A percentile compares a stretch with the other conserved stretches of the same genome.
Evolutionary conservation across 768 basidiomycete genomes (phyloP).

Genomic region (Steccherinum ochraceum): DNA sequence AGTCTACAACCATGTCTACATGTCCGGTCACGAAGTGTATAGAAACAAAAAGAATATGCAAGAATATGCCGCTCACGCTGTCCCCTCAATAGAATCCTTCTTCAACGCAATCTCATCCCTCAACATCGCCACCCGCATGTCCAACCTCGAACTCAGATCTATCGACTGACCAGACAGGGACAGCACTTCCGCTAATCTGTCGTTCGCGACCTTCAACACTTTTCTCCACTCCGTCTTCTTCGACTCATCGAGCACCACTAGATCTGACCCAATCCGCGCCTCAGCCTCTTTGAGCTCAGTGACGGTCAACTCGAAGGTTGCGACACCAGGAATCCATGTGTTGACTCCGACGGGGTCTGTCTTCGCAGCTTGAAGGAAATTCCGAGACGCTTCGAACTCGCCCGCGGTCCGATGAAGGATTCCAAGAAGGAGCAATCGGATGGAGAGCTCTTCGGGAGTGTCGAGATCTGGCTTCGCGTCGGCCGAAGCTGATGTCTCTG

Average conservation of each 20-base stretch:
- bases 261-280: slow-evolving; percentile 13
- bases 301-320: slow-evolving; percentile 66
- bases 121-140: slow-evolving; percentile 63
- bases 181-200: slow-evolving; percentile 47
- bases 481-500: slow-evolving; percentile 4
- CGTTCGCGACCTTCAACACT: slow-evolving; percentile 41
- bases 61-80: not conserved
- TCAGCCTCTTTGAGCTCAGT: slow-evolving; percentile 59
- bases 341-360: slow-evolving; percentile 49
- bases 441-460: slow-evolving; percentile 62
- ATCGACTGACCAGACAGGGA: slow-evolving; percentile 41
- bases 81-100: not conserved
- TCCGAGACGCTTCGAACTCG: slow-evolving; percentile 36
- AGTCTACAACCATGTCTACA: too few relatives aligned
- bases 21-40: too few relatives aligned
- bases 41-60: too few relatives aligned
- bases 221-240: slow-evolving; percentile 35
- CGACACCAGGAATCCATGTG: slow-evolving; percentile 64
- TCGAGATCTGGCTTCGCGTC: slow-evolving; percentile 48
- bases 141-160: slow-evolving; percentile 63
- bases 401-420: slow-evolving; percentile 55
- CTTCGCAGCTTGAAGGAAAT: slow-evolving; percentile 29
- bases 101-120: slow-evolving; percentile 50
- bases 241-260: slow-evolving; percentile 3
- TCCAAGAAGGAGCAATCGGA: slow-evolving; percentile 65